Conservation (phyloP, 202 grass and related monocot species). For the Zoysia matrella region DNA sequence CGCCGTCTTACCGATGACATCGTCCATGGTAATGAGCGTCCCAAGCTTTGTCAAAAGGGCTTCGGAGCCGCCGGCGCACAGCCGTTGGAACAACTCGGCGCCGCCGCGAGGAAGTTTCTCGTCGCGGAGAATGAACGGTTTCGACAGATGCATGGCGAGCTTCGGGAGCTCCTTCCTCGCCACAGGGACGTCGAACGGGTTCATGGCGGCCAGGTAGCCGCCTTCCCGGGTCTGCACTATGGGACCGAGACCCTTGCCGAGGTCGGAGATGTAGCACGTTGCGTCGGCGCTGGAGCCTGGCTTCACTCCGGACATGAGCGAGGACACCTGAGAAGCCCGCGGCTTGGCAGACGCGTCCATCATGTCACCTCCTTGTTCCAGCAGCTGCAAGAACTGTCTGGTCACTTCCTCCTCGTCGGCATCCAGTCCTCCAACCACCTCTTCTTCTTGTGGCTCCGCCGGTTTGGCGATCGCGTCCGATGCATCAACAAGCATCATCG, state of each 20-base stretch:
- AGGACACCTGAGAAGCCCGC: slow-evolving; percentile 31
- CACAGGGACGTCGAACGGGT: slow-evolving; percentile 78
- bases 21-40: slow-evolving; percentile 61
- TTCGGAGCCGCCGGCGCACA: slow-evolving; percentile 53
- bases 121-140: slow-evolving; percentile 72
- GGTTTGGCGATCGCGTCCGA: slow-evolving; percentile 16
- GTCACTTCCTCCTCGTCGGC: slow-evolving; percentile 85
- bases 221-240: slow-evolving; percentile 85
- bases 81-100: slow-evolving; percentile 75
- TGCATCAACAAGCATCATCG: slow-evolving; percentile 66
- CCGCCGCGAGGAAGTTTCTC: slow-evolving; percentile 59
- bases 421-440: slow-evolving; percentile 42
- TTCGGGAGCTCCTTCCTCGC: slow-evolving; percentile 73
- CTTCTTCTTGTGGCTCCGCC: slow-evolving; percentile 36
- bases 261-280: slow-evolving; percentile 68
- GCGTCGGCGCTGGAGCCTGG: slow-evolving; percentile 19
- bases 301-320: slow-evolving; percentile 38
- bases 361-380: slow-evolving; percentile 56
- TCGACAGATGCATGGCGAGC: slow-evolving; percentile 93
- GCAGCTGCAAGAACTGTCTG: slow-evolving; percentile 72
- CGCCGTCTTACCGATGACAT: slow-evolving; percentile 81
- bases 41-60: slow-evolving; percentile 53
- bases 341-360: slow-evolving; percentile 6
- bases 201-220: slow-evolving; percentile 78
- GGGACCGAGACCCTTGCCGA: slow-evolving; percentile 80